Percentiles rank a stretch among this genome's conserved stretches.
These are phyloP conservation scores for Xylariales sp. DNA, from an alignment of 2,329 filamentous ascomycete genomes.

Conservation along the genomic window DNA sequence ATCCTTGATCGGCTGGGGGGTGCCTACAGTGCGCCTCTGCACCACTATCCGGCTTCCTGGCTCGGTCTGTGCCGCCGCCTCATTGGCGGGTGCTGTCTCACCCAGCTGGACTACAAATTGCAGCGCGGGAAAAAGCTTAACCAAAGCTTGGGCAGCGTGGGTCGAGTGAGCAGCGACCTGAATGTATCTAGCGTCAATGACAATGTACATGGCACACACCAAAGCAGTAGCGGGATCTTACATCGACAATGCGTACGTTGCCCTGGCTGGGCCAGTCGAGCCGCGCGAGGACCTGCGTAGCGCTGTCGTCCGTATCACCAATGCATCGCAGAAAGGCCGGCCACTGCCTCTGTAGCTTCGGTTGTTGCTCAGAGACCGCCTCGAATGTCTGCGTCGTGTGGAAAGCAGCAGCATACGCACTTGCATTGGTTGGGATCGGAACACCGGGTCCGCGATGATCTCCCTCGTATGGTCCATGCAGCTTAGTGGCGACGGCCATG, in stretches of 20 bases:
- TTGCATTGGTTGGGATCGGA: not conserved
- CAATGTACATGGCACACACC: too few relatives aligned
- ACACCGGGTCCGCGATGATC: too few relatives aligned
- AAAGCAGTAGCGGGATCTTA: too few relatives aligned
- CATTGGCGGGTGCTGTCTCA: not conserved
- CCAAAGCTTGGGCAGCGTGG: not conserved
- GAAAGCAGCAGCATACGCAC: not conserved
- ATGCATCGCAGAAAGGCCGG: conserved; percentile 1
- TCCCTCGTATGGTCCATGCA: too few relatives aligned
- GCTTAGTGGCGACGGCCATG: conserved; percentile 24
- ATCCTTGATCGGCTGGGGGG: not conserved
- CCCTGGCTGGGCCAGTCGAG: not conserved
- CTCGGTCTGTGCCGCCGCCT: conserved; percentile 10
- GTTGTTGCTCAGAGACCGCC: conserved; percentile 8
- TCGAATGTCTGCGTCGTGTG: conserved; percentile 1
- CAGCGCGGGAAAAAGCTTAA: conserved; percentile 12
- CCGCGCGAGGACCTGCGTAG: not conserved
- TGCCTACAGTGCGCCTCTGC: not conserved
- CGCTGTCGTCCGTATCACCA: conserved; percentile 4
- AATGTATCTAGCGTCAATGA: too few relatives aligned
- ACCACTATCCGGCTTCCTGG: not conserved
- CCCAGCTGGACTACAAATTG: conserved; percentile 22
- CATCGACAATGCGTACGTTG: conserved; percentile 5
- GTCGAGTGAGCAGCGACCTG: conserved; percentile 1
- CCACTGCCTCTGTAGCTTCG: conserved; percentile 1